Evolutionary conservation across 2,329 filamentous ascomycete genomes (phyloP), one percentile per base, ranked within the genome.

Genomic region (Fusarium chuoi): DNA sequence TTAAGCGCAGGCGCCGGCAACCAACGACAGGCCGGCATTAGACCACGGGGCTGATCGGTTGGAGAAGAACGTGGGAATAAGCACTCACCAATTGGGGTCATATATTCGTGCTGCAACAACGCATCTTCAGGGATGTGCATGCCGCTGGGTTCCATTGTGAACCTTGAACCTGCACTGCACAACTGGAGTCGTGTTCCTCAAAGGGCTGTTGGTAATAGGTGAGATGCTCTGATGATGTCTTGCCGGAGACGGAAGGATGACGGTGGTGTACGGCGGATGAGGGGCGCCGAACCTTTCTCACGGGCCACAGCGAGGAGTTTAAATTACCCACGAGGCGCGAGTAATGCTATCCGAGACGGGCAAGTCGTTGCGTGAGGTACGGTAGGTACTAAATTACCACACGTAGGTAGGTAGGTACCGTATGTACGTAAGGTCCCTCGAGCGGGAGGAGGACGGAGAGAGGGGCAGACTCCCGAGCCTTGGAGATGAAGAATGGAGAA

Each of bases 71-170:
- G 70, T 75, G 73, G 75, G 79, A 81, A 76, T 76, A 77, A 75
- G 68, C 77, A 83, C 88, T 86, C 82, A 89, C 88, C 88, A 82
- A 89, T 87, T 81, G 88, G 88, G 77, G 83, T 84, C 75, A 89
- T 84, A 82, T 85, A 87, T 71, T 83, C 80, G 65, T 79, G 78
- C 73, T 79, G 78, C 71, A 84, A 85, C 70, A 83, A 82, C 75
- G 82, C 82, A 82, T 84, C 83, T 80, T 79, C 84, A 83, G 83
- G 84, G 83, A 82, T 84, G 79, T 84, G 85, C 83, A 84, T 83
- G 78, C 77, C 77, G 78, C 78, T 77, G 73, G 79, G 78, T 77
- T 83, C 84, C 83, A 84, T 85, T 76, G 75, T 80, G 61, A 70
- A 59, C 60, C 69, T 65, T 41, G 61, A 61, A 46, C 51, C 62